A percentile compares a stretch with the other conserved stretches of the same genome.
phyloP scores from a whole-genome alignment of 345 rosid genomes.

The Moricandia arvensis region DNA sequence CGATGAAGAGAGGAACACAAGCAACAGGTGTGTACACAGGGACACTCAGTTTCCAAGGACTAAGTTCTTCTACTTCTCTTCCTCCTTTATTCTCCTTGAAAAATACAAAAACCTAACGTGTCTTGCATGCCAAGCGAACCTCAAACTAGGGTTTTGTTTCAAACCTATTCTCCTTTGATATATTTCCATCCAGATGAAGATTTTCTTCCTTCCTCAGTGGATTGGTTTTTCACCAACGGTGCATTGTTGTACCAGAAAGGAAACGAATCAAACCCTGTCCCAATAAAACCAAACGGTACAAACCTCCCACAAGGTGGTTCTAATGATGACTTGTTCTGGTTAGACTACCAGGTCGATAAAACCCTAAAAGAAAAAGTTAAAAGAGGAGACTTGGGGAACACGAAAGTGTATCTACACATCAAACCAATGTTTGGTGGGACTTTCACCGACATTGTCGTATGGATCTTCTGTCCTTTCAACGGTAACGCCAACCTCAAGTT shows the following conservation, averaged over 20 bases:
- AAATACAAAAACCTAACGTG: constrained; percentile 39
- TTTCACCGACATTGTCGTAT: constrained; percentile 60
- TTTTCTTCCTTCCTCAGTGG: constrained; percentile 59
- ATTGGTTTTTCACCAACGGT: constrained; percentile 60
- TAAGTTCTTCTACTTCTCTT: background rate
- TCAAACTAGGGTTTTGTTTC: constrained; percentile 51
- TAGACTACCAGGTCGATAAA: constrained; percentile 59
- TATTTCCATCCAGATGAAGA: constrained; percentile 72
- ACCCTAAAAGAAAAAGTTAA: constrained; percentile 47
- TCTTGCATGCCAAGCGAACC: constrained; percentile 51
- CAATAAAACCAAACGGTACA: constrained; percentile 48
- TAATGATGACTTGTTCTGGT: constrained; percentile 61
- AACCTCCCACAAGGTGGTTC: constrained; percentile 82
- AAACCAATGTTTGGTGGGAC: constrained; percentile 76
- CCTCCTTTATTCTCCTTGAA: constrained; percentile 49
- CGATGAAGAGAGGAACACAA: constrained; percentile 41
- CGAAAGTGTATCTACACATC: constrained; percentile 55
- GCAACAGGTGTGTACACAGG: constrained; percentile 57
- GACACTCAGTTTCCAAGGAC: constrained; percentile 48
- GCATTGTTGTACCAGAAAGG: constrained; percentile 58
- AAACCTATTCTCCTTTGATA: constrained; percentile 55
- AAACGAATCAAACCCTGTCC: constrained; percentile 53
- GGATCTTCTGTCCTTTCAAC: constrained; percentile 82
- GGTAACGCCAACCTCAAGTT: constrained; percentile 67
- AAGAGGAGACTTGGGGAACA: constrained; percentile 52